Evolutionary conservation across 305 asterid species (phyloP).

Genomic region (Fraxinus angustifolia): DNA sequence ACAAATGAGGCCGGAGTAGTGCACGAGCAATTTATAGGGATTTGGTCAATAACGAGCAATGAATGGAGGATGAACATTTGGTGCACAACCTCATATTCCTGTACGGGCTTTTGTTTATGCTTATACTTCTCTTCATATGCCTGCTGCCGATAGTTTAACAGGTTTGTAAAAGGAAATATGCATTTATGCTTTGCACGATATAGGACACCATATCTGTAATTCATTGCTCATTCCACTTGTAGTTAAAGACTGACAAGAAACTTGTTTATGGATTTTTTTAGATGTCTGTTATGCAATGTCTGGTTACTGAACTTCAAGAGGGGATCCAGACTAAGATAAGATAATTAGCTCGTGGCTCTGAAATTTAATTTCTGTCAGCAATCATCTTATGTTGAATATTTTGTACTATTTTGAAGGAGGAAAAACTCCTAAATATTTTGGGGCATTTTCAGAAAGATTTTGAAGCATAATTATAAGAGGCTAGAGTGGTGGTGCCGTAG

Average conservation of each 20-base stretch:
- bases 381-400: conserved; percentile 17
- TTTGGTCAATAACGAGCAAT: too few relatives aligned
- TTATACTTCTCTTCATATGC: too few relatives aligned
- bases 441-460: conserved; percentile 98
- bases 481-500: too few relatives aligned
- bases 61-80: too few relatives aligned
- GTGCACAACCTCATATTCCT: too few relatives aligned
- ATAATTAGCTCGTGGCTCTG: neutral
- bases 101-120: too few relatives aligned
- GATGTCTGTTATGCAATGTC: conserved; percentile 8
- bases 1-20: too few relatives aligned
- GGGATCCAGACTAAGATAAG: neutral
- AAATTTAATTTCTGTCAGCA: neutral
- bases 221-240: neutral
- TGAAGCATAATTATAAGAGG: conserved; percentile 37
- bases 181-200: conserved; percentile 18
- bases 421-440: conserved; percentile 75
- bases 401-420: conserved; percentile 58
- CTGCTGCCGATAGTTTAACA: neutral
- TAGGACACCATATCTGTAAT: neutral
- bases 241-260: conserved; percentile 12
- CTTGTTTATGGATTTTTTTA: neutral
- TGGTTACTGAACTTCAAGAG: conserved; percentile 12
- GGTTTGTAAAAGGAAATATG: neutral
- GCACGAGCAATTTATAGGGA: too few relatives aligned